These are phyloP conservation scores for Suillus alpinus DNA, from an alignment of 768 basidiomycete species.

Conservation along the genomic window DNA sequence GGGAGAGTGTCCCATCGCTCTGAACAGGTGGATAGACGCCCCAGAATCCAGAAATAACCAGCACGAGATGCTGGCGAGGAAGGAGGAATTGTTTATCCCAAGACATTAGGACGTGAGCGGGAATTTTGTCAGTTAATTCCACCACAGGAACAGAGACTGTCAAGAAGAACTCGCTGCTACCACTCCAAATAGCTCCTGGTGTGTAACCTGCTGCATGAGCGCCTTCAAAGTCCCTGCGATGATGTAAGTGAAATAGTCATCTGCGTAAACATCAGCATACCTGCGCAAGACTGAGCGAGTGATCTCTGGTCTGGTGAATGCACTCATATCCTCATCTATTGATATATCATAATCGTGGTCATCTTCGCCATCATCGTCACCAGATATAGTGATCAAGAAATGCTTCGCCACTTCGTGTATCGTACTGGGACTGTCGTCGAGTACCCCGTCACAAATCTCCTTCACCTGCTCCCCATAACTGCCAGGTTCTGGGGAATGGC, in stretches of 20 bases:
- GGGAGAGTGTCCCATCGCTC: conserved; percentile 39
- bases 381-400: conserved; percentile 32
- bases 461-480: conserved; percentile 39
- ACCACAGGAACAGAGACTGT: conserved; percentile 58
- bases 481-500: conserved; percentile 47
- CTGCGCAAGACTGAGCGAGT: background rate
- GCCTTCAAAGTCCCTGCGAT: conserved; percentile 55
- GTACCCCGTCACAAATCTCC: conserved; percentile 43
- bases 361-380: conserved; percentile 37
- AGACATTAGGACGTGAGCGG: conserved; percentile 65
- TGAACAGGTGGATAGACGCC: conserved; percentile 53
- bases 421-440: conserved; percentile 38
- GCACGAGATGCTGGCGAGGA: conserved; percentile 53
- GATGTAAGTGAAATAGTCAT: background rate
- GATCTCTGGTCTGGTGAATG: background rate
- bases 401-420: conserved; percentile 45
- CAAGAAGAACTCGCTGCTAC: conserved; percentile 49
- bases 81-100: conserved; percentile 69
- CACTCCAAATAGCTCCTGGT: conserved; percentile 56
- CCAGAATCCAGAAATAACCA: conserved; percentile 59
- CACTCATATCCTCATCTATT: conserved; percentile 17
- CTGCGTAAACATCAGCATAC: conserved; percentile 5
- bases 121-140: conserved; percentile 47
- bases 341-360: conserved; percentile 24
- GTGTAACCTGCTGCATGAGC: conserved; percentile 54